phyloP scores from a whole-genome alignment of 164 flowering plant genomes.

The Magnolia officinalis region DNA sequence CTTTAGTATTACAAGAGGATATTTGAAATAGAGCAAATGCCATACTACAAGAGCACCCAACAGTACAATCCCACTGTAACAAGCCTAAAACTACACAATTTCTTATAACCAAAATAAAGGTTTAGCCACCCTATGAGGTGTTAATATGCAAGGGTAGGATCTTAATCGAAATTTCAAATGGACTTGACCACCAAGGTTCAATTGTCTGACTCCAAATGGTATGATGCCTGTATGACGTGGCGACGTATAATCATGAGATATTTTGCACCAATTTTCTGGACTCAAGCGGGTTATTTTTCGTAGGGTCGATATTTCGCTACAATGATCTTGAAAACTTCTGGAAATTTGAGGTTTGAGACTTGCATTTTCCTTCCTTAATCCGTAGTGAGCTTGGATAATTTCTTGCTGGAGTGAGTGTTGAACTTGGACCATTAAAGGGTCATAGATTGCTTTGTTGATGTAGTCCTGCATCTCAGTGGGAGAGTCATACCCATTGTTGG shows the following conservation, averaged over 20 bases:
- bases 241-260: not conserved
- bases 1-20: no score
- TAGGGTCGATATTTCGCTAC: not conserved
- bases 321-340: not conserved
- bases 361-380: not conserved
- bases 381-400: not conserved
- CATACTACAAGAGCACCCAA: no score
- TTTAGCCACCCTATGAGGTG: no score
- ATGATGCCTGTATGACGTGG: not conserved
- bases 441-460: conserved; percentile 38
- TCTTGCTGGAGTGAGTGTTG: not conserved
- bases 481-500: conserved; percentile 32
- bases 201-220: no score
- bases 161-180: no score
- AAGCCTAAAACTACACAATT: no score
- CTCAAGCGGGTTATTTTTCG: not conserved
- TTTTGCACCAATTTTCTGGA: not conserved
- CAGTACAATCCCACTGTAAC: no score
- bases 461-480: conserved; percentile 23
- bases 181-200: no score
- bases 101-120: no score
- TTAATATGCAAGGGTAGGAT: no score
- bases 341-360: not conserved
- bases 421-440: conserved; percentile 12
- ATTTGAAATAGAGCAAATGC: no score